Evolutionary conservation across 441 rosid species (phyloP), one percentile per base, ranked within the genome.

Genomic region (Gossypium trilobum): DNA sequence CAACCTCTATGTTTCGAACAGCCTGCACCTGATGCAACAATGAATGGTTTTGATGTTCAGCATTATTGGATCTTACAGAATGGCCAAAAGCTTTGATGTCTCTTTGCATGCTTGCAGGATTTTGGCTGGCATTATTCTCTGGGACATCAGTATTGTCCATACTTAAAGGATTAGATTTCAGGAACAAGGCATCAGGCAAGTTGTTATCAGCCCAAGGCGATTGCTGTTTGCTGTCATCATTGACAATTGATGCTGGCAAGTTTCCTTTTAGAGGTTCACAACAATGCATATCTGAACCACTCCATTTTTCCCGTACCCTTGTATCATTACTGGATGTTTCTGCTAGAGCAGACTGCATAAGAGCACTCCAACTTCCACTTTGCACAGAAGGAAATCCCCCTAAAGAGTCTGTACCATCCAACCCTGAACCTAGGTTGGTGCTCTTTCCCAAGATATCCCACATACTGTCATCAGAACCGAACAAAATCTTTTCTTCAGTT

Each of bases 321-420:
- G 60, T 60, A 73, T 85, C 84, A 73, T 74, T 81, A 60, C 84
- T 77, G 20, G 88, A 84, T 46, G 92, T 77, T 84, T 89, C 95
- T 68, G 89, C 91, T 14, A 89, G 85, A 67, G 95, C 95, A 78
- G 95, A 89, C 83, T 88, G 97, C 98, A 94, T 94, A 73, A 94
- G 98, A 76, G 98, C 97, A 83, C 98, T 91, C 98, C 97, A 94
- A 78, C 95, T 89, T 78, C 98, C 98, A 84, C 92, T 88, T 75
- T 90, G 96, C 76, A 88, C 11, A 16, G 95, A 89, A 70, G 96
- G 85, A 74, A 83, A 76, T 68, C 87, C 78, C 75, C 88, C 82
- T 29, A 61, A 66, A 61, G 73, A 31, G 60, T 86, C 91, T 8
- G 86, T 36, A 68, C 76, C 79, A 74, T 84, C 92, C 71, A 86